Conservation (phyloP, 495 filamentous ascomycete genomes). For the Terfezia claveryi region DNA sequence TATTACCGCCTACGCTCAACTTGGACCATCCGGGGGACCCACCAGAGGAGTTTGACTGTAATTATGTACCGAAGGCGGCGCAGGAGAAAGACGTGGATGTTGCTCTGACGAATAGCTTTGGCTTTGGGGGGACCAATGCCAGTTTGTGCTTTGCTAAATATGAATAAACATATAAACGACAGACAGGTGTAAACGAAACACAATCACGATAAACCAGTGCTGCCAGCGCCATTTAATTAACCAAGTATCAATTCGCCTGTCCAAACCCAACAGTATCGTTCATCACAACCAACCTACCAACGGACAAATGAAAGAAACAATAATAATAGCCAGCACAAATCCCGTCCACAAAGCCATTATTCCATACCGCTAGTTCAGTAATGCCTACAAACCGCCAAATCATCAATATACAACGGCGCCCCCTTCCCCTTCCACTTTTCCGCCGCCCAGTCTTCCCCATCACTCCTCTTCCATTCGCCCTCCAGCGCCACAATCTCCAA, state of each 20-base stretch:
- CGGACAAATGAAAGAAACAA: no score
- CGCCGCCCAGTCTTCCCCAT: background rate
- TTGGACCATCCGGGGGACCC: constrained; percentile 28
- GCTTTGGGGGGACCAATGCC: constrained; percentile 93
- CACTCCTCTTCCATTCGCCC: background rate
- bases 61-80: constrained; percentile 53
- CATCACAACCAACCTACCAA: no score
- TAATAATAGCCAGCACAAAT: no score
- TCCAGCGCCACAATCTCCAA: background rate
- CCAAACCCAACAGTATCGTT: no score
- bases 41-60: constrained; percentile 54
- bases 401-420: background rate
- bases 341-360: background rate
- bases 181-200: no score
- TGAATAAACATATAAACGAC: no score
- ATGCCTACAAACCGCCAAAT: background rate
- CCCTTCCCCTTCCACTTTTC: background rate
- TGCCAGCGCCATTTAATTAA: no score
- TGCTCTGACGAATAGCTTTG: constrained; percentile 84
- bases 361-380: background rate
- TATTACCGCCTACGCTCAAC: constrained; percentile 74
- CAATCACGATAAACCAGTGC: no score
- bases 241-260: no score
- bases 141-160: constrained; percentile 38
- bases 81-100: constrained; percentile 53